A percentile compares a stretch with the other conserved stretches of the same genome.
These are phyloP conservation scores for Fusarium clavum DNA, from an alignment of 2,329 filamentous ascomycete genomes.

Conservation along the genomic window DNA sequence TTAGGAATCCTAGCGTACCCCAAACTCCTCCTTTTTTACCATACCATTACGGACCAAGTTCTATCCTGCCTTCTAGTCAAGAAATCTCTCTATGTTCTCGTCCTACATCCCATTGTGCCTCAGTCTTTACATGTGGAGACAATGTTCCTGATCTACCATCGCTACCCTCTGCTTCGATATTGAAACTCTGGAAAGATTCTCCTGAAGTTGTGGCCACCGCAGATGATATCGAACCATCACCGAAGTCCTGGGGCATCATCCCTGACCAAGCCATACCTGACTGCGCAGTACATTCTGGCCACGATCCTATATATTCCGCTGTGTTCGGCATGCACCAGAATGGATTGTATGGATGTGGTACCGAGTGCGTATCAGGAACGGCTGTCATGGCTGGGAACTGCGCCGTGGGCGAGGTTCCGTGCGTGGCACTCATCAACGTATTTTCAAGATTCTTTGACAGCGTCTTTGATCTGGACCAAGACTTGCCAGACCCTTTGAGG, in stretches of 20 bases:
- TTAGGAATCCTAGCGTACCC: background rate
- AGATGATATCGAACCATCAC: background rate
- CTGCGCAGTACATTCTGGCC: background rate
- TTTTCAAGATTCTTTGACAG: slow-evolving; percentile 16
- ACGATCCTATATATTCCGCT: background rate
- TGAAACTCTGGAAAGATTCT: background rate
- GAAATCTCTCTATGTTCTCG: background rate
- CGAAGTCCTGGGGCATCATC: background rate
- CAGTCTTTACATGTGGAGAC: slow-evolving; percentile 2
- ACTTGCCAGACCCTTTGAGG: slow-evolving; percentile 36
- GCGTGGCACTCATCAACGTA: background rate
- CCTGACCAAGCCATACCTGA: slow-evolving; percentile 2
- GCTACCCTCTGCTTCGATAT: background rate
- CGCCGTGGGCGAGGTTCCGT: background rate
- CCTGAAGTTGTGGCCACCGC: background rate
- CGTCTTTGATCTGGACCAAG: slow-evolving; percentile 31
- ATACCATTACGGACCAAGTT: background rate
- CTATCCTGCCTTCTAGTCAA: background rate
- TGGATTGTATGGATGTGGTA: background rate
- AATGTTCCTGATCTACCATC: background rate
- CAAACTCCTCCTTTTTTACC: background rate
- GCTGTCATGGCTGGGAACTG: background rate
- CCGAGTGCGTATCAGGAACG: background rate
- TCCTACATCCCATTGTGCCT: slow-evolving; percentile 3
- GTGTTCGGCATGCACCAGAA: background rate